Conservation (phyloP, 2,329 filamentous ascomycete genomes). For the Pezizomycotina sp. region DNA sequence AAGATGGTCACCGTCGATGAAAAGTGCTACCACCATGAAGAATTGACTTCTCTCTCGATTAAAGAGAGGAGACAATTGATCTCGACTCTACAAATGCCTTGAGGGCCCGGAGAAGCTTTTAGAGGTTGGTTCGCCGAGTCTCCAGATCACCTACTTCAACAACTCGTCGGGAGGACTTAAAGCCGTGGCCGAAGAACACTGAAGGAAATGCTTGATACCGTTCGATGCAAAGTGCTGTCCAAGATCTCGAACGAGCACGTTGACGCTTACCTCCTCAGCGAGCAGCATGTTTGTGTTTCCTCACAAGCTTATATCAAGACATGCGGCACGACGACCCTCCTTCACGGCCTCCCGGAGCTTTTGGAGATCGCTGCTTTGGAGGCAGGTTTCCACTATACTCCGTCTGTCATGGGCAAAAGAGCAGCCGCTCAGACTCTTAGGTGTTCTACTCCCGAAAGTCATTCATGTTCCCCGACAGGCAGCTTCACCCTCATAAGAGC, state of each 20-base stretch:
- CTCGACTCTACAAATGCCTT: slow-evolving; percentile 87
- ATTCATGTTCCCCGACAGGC: slow-evolving; percentile 86
- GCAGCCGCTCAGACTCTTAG: slow-evolving; percentile 78
- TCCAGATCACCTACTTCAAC: slow-evolving; percentile 52
- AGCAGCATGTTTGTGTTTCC: slow-evolving; percentile 99
- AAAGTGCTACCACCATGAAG: slow-evolving; percentile 66
- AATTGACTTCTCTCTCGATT: slow-evolving; percentile 81
- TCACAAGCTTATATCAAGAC: slow-evolving; percentile 99
- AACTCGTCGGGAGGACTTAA: slow-evolving; percentile 63
- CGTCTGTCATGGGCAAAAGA: slow-evolving; percentile 31
- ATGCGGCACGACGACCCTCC: slow-evolving; percentile 86
- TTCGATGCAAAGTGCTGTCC: slow-evolving; percentile 96
- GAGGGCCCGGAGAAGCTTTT: slow-evolving; percentile 95
- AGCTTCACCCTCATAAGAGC: slow-evolving; percentile 86
- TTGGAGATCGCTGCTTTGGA: slow-evolving; percentile 77
- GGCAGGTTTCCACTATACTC: slow-evolving; percentile 70
- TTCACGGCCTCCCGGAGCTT: slow-evolving; percentile 76
- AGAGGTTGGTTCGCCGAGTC: slow-evolving; percentile 95
- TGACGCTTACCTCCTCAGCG: slow-evolving; percentile 89
- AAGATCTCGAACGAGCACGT: slow-evolving; percentile 84
- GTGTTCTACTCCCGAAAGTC: slow-evolving; percentile 99
- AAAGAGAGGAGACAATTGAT: slow-evolving; percentile 88
- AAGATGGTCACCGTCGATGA: slow-evolving; percentile 74
- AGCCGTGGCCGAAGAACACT: slow-evolving; percentile 68
- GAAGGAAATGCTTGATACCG: slow-evolving; percentile 93